Evolutionary conservation across 2,329 filamentous ascomycete species (phyloP).

Genomic region (Epichloe coenophiala): DNA sequence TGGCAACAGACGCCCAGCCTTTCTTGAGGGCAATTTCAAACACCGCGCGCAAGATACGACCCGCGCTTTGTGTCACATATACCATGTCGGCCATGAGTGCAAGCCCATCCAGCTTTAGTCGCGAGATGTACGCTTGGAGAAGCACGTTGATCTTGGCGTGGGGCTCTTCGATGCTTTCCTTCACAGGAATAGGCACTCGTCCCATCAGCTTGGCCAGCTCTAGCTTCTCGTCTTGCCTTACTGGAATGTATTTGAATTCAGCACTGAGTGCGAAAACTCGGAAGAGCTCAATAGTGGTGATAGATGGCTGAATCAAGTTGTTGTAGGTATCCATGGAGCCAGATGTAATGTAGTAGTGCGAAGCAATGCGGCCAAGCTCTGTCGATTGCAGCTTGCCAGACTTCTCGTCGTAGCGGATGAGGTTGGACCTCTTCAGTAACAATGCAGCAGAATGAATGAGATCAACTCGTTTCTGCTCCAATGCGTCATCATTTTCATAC

Average conservation of each 20-base stretch:
- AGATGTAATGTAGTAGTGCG: slow-evolving; percentile 96
- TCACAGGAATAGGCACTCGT: slow-evolving; percentile 87
- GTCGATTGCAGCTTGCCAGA: slow-evolving; percentile 79
- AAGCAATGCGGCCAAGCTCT: slow-evolving; percentile 88
- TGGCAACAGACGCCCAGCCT: slow-evolving; percentile 87
- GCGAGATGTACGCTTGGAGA: slow-evolving; percentile 89
- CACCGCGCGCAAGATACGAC: slow-evolving; percentile 85
- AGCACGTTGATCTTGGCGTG: slow-evolving; percentile 98
- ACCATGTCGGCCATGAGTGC: slow-evolving; percentile 98
- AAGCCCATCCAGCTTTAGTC: slow-evolving; percentile 83
- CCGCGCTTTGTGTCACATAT: slow-evolving; percentile 95
- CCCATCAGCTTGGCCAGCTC: slow-evolving; percentile 85
- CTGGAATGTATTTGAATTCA: slow-evolving; percentile 98
- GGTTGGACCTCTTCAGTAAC: slow-evolving; percentile 72
- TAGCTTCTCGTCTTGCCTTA: slow-evolving; percentile 93
- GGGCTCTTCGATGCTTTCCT: slow-evolving; percentile 92
- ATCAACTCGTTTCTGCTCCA: slow-evolving; percentile 97
- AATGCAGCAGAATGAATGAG: slow-evolving; percentile 86
- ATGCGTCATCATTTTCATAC: slow-evolving; percentile 78
- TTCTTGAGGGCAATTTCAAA: slow-evolving; percentile 98
- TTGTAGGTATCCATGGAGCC: slow-evolving; percentile 97
- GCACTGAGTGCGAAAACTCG: slow-evolving; percentile 90
- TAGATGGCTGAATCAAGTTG: slow-evolving; percentile 82
- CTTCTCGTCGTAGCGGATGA: slow-evolving; percentile 94
- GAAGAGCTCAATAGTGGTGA: slow-evolving; percentile 91